A percentile compares a stretch with the other conserved stretches of the same genome.
Evolutionary conservation across 2,329 filamentous ascomycete species (phyloP).

Genomic region (Penicillium occitanis): DNA sequence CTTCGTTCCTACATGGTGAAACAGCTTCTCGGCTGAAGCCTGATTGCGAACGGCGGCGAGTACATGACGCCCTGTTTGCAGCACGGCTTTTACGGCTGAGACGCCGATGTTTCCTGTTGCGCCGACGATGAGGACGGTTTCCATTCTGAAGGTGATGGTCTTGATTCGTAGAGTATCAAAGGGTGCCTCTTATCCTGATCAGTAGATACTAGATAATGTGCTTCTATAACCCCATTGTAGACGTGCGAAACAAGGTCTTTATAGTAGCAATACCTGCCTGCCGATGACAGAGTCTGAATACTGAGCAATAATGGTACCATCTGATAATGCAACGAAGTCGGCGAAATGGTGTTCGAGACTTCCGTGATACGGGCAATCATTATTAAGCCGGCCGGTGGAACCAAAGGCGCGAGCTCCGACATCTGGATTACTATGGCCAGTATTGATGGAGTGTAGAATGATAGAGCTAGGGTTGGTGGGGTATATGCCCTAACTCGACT

Average conservation of each 20-base stretch:
- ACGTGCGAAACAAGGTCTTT: background rate
- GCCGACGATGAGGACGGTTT: constrained; percentile 18
- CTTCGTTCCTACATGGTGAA: constrained; percentile 8
- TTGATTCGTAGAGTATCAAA: background rate
- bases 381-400: constrained; percentile 3
- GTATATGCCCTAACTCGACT: background rate
- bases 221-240: background rate
- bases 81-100: background rate
- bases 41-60: constrained; percentile 17
- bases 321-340: background rate
- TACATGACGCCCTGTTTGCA: constrained; percentile 7
- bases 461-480: background rate
- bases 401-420: background rate
- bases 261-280: background rate
- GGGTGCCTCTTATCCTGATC: background rate
- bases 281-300: background rate
- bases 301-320: background rate
- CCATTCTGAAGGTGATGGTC: constrained; percentile 7
- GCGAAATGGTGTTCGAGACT: background rate
- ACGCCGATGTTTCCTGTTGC: constrained; percentile 18
- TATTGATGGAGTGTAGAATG: background rate
- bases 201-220: background rate
- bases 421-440: background rate
- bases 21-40: constrained; percentile 15
- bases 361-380: background rate